Conservation (phyloP, 352 stramenopile genomes). For the Peronospora destructor region DNA sequence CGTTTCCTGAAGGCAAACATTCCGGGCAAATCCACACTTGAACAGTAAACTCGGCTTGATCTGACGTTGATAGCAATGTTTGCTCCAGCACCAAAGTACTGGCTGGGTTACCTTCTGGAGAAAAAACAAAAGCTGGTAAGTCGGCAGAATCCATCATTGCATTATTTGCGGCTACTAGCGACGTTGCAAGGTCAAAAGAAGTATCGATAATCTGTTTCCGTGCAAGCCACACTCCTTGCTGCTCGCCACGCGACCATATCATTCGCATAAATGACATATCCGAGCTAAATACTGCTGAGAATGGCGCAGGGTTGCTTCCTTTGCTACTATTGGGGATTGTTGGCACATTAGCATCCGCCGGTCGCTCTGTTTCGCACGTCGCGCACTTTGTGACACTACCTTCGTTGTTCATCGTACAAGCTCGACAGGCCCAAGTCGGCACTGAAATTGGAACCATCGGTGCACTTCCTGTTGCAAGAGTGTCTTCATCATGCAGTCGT, state of each 20-base stretch:
- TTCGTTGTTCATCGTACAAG: conserved; percentile 78
- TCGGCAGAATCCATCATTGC: conserved; percentile 52
- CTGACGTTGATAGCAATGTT: conserved; percentile 40
- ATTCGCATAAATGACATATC: conserved; percentile 71
- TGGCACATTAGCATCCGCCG: conserved; percentile 29
- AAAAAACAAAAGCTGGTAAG: conserved; percentile 50
- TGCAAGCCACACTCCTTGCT: conserved; percentile 76
- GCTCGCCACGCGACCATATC: conserved; percentile 73
- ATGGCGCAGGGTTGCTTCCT: conserved; percentile 71
- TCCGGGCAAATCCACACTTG: conserved; percentile 63
- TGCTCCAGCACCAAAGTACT: conserved; percentile 63
- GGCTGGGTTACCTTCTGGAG: conserved; percentile 36
- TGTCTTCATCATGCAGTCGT: conserved; percentile 42
- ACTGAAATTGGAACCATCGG: conserved; percentile 21
- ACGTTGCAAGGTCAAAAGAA: conserved; percentile 35
- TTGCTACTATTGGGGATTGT: conserved; percentile 29
- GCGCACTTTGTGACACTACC: conserved; percentile 47
- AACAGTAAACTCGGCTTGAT: conserved; percentile 50
- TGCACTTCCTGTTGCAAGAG: conserved; percentile 8
- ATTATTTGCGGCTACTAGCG: conserved; percentile 28
- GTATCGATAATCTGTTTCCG: conserved; percentile 28
- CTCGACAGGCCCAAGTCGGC: conserved; percentile 55
- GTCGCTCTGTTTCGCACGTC: conserved; percentile 64
- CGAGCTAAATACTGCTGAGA: conserved; percentile 49
- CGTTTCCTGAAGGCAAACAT: conserved; percentile 6